Percentiles rank a stretch among this genome's conserved stretches.
These are phyloP conservation scores for Graphilbum sp. DNA, from an alignment of 2,329 filamentous ascomycete species.

Conservation along the genomic window DNA sequence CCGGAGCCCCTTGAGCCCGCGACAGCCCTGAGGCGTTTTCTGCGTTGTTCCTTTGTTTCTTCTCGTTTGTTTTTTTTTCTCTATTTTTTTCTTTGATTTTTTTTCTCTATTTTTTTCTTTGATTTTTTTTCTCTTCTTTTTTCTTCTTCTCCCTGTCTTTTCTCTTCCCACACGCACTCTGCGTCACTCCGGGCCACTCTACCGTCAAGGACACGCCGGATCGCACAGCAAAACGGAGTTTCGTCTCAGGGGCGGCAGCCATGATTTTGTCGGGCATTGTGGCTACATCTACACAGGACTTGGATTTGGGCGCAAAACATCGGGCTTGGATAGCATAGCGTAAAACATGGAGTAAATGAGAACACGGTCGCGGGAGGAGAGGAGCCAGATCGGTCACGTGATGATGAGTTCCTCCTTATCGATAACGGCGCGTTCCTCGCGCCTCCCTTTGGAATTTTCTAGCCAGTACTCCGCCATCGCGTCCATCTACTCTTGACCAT, in stretches of 20 bases:
- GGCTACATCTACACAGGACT: too few relatives aligned
- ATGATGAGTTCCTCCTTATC: not conserved
- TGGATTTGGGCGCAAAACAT: too few relatives aligned
- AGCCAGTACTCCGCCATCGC: not conserved
- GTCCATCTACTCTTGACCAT: not conserved
- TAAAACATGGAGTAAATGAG: too few relatives aligned
- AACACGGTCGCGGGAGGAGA: not conserved
- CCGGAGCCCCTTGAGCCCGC: conserved; percentile 26
- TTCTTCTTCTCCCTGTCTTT: not conserved
- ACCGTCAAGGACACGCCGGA: too few relatives aligned
- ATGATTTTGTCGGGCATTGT: too few relatives aligned
- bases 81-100: too few relatives aligned
- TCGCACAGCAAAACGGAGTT: not conserved
- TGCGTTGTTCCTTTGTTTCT: not conserved
- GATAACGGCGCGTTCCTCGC: not conserved
- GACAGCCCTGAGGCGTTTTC: conserved; percentile 7
- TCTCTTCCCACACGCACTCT: not conserved
- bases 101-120: not conserved
- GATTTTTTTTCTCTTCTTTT: too few relatives aligned
- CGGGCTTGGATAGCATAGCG: not conserved
- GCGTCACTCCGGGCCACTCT: not conserved
- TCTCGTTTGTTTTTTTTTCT: not conserved
- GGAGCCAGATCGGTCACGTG: not conserved
- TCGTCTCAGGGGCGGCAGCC: not conserved
- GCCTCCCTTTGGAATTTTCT: not conserved